phyloP scores from a whole-genome alignment of 78 protist species.

The Dictyostelium purpureum region DNA sequence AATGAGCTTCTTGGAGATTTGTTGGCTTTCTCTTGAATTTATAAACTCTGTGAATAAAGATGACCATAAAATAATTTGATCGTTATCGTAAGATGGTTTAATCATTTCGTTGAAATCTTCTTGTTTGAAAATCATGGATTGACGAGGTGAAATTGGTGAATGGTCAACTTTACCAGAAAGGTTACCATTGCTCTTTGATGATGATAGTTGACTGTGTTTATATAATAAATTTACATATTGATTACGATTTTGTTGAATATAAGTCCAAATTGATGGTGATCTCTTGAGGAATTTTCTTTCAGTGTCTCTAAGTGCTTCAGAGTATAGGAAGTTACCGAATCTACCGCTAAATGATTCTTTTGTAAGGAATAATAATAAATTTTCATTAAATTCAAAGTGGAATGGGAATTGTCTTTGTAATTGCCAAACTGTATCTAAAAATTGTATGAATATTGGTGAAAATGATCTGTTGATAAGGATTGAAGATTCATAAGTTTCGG shows the following conservation, averaged over 20 bases:
- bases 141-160: slow-evolving; percentile 20
- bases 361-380: background rate
- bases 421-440: slow-evolving; percentile 71
- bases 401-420: slow-evolving; percentile 74
- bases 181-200: background rate
- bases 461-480: slow-evolving; percentile 5
- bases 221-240: background rate
- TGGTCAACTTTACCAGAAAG: background rate
- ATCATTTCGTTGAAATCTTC: slow-evolving; percentile 15
- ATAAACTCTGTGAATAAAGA: slow-evolving; percentile 40
- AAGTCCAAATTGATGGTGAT: slow-evolving; percentile 52
- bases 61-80: slow-evolving; percentile 44
- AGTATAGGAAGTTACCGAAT: slow-evolving; percentile 53
- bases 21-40: slow-evolving; percentile 21
- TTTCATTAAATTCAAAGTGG: slow-evolving; percentile 69
- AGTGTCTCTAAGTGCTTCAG: slow-evolving; percentile 28
- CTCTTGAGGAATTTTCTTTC: slow-evolving; percentile 15
- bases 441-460: slow-evolving; percentile 49
- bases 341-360: slow-evolving; percentile 58
- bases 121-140: background rate
- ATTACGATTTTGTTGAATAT: background rate
- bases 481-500: slow-evolving; percentile 3
- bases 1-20: slow-evolving; percentile 20
- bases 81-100: slow-evolving; percentile 23
- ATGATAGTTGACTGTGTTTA: background rate